Conservation (phyloP, 208 protist genomes). For the Jaenimonas drosophilae region DNA sequence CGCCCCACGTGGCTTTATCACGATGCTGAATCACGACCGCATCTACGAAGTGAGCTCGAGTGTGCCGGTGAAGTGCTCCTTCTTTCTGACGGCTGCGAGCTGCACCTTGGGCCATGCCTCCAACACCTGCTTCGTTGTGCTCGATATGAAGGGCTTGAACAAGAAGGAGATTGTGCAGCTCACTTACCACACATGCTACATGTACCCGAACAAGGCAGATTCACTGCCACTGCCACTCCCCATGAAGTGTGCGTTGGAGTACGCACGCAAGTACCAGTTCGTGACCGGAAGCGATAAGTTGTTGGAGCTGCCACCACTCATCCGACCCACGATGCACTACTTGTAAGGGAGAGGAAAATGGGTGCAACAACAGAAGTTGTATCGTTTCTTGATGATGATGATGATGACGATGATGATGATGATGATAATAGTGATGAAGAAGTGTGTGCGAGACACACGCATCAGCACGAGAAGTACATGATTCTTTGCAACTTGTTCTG, state of each 20-base stretch:
- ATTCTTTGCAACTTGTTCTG: too few relatives aligned
- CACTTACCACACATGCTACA: slow-evolving; percentile 37
- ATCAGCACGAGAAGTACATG: too few relatives aligned
- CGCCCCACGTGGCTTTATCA: slow-evolving; percentile 37
- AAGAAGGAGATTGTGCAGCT: slow-evolving; percentile 21
- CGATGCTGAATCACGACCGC: slow-evolving; percentile 14
- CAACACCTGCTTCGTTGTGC: slow-evolving; percentile 35
- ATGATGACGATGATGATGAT: slow-evolving; percentile 1
- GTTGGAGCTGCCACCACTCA: slow-evolving; percentile 8
- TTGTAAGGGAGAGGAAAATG: slow-evolving; percentile 9
- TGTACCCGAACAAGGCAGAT: slow-evolving; percentile 64
- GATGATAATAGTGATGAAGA: slow-evolving; percentile 8
- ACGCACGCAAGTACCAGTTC: slow-evolving; percentile 30
- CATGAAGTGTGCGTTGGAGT: slow-evolving; percentile 50
- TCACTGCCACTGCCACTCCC: slow-evolving; percentile 43
- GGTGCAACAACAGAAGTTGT: too few relatives aligned
- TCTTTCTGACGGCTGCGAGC: slow-evolving; percentile 34
- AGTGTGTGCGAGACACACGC: too few relatives aligned
- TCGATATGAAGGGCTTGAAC: slow-evolving; percentile 8
- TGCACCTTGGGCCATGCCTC: slow-evolving; percentile 39
- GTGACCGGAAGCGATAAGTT: slow-evolving; percentile 18
- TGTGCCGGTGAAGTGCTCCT: slow-evolving; percentile 12
- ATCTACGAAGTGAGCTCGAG: not conserved
- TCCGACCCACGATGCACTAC: slow-evolving; percentile 50
- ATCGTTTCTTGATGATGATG: too few relatives aligned